These are phyloP conservation scores for Rhizopus delemar DNA, from an alignment of 371 early-diverging fungal species.

Conservation along the genomic window DNA sequence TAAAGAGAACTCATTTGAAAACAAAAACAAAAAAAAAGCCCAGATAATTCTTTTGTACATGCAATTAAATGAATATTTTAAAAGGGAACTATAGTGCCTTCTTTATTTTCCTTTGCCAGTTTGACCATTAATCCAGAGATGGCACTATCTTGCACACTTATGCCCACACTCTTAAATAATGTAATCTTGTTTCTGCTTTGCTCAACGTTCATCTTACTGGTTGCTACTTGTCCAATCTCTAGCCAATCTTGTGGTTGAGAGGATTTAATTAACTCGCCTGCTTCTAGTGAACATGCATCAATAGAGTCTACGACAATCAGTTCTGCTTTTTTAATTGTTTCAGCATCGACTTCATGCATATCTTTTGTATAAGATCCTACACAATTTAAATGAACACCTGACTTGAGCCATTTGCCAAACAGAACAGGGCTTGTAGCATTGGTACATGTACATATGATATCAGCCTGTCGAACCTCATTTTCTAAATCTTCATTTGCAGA, in stretches of 20 bases:
- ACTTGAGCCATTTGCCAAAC: conserved; percentile 52
- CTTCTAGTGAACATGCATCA: conserved; percentile 53
- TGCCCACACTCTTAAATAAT: conserved; percentile 67
- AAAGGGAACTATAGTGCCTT: conserved; percentile 48
- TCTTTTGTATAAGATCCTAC: conserved; percentile 61
- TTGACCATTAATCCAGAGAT: conserved; percentile 54
- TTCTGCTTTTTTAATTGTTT: conserved; percentile 40
- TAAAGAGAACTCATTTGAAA: too few species aligned
- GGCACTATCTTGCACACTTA: conserved; percentile 66
- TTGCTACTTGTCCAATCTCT: conserved; percentile 50
- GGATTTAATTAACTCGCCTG: conserved; percentile 61
- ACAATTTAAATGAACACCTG: conserved; percentile 59
- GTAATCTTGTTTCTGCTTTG: conserved; percentile 38
- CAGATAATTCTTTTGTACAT: too few species aligned
- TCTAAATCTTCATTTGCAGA: conserved; percentile 39
- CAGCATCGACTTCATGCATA: conserved; percentile 65
- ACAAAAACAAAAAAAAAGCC: too few species aligned
- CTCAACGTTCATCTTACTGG: conserved; percentile 12
- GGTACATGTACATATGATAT: conserved; percentile 66
- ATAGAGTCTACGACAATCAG: conserved; percentile 55
- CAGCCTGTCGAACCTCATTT: conserved; percentile 45
- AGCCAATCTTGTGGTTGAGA: conserved; percentile 39
- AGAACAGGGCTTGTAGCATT: conserved; percentile 53
- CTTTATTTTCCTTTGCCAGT: conserved; percentile 39
- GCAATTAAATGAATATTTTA: conserved; percentile 9